phyloP scores from a whole-genome alignment of 371 early-diverging fungal species.

The Mucor sp. region DNA sequence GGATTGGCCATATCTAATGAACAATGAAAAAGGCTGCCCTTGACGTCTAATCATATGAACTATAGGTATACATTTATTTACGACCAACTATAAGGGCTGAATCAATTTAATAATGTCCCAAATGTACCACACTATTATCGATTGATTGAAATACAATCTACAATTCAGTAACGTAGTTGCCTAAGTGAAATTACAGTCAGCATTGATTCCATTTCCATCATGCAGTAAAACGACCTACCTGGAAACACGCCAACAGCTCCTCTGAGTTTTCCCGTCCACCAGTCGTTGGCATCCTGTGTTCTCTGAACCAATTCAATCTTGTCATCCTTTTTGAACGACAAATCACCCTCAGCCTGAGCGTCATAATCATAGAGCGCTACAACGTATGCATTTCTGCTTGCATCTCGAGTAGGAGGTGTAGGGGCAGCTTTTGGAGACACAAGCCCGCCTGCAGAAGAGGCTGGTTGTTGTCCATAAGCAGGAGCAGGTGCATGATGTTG shows the following conservation, averaged over 20 bases:
- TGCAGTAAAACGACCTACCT: slow-evolving; percentile 38
- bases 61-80: too few relatives aligned
- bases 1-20: too few relatives aligned
- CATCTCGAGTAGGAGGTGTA: slow-evolving; percentile 4
- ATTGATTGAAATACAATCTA: background rate
- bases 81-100: too few relatives aligned
- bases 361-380: slow-evolving; percentile 75
- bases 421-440: slow-evolving; percentile 5
- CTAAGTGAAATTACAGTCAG: background rate
- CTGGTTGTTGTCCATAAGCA: background rate
- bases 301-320: slow-evolving; percentile 65
- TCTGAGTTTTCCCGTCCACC: slow-evolving; percentile 77
- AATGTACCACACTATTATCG: background rate
- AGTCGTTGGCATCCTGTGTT: slow-evolving; percentile 61
- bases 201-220: background rate
- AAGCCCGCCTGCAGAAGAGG: background rate
- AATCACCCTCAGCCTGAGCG: slow-evolving; percentile 71
- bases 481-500: background rate
- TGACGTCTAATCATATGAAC: too few relatives aligned
- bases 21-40: too few relatives aligned
- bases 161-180: slow-evolving; percentile 33
- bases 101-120: too few relatives aligned
- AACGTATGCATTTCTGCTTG: slow-evolving; percentile 14
- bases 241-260: slow-evolving; percentile 72
- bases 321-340: slow-evolving; percentile 69